Conservation (phyloP, 2,329 filamentous ascomycete species). For the Aspergillus fijiensis region DNA sequence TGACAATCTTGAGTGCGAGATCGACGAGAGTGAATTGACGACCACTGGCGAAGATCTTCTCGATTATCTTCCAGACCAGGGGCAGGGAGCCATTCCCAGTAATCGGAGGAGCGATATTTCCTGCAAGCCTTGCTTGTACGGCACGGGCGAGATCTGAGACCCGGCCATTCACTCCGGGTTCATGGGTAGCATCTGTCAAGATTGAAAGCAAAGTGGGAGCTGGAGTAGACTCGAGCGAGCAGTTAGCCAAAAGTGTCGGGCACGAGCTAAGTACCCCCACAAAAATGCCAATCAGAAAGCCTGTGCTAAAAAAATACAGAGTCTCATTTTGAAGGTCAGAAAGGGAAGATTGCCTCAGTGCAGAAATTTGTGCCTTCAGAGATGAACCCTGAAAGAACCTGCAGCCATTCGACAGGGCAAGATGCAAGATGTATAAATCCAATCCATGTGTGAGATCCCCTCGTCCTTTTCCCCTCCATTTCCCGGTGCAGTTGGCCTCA, state of each 20-base stretch:
- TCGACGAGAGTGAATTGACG: background rate
- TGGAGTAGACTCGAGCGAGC: background rate
- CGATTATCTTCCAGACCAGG: constrained; percentile 1
- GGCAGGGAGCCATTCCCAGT: background rate
- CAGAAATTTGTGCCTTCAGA: background rate
- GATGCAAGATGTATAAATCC: background rate
- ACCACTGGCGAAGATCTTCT: constrained; percentile 6
- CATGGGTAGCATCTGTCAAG: background rate
- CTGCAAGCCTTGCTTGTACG: background rate
- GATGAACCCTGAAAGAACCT: background rate
- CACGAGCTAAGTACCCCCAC: background rate
- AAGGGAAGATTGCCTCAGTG: background rate
- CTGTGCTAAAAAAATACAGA: background rate
- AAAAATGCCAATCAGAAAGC: background rate
- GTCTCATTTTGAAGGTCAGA: background rate
- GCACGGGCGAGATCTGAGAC: background rate
- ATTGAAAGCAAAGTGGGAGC: constrained; percentile 2
- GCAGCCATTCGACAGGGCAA: background rate
- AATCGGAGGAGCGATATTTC: background rate
- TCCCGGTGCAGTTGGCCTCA: background rate
- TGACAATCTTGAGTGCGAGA: constrained; percentile 7
- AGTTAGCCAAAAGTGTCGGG: background rate
- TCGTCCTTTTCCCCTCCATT: background rate
- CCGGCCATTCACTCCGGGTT: background rate
- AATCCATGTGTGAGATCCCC: background rate